Evolutionary conservation across 768 basidiomycete species (phyloP), one percentile per base, ranked within the genome.

Genomic region (Galerina sulciceps): DNA sequence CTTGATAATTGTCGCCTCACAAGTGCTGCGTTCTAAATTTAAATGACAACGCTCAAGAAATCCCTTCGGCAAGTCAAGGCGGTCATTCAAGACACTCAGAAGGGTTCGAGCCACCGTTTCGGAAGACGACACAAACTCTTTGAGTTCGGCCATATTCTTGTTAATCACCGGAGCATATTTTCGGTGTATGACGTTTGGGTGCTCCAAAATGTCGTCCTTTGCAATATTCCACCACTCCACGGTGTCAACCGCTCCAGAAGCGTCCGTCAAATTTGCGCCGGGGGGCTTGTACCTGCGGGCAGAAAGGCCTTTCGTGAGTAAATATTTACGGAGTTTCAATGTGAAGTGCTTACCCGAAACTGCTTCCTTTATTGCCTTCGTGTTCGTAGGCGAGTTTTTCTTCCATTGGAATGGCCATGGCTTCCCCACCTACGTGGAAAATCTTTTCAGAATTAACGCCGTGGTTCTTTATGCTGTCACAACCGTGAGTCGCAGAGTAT

Each of bases 161-260:
- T 26, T 46, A 13, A 46, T 26, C 6, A 46, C 22, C 4, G 18
- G 45, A 26, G 45, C 45, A 26, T 46, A 46, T 31, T 20, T 6
- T n/a, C 45, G 45, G 31, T 46, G 45, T 6, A 18, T 36, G 36
- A 51, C 20, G 36, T 38, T 22, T 2, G 50, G 50, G 38, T 51
- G 38, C 10, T 13, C 35, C 38, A 51, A 20, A 40, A 51, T 51
- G 36, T 51, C 50, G 14, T 51, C 50, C 40, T 51, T 51, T 8
- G 50, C 50, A 6, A 51, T 51, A 36, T 51, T 51, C 50, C 50
- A 51, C 50, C 50, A 51, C 38, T 51, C 50, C 15, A 51, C 50
- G 6, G 50, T 51, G 38, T 51, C 50, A 40, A 51, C 50, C 35
- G 36, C 50, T 13, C 50, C 50, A 10, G 35, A 38, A 2, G 50